Evolutionary conservation across 495 filamentous ascomycete species (phyloP).

Genomic region (Xylaria sp.): DNA sequence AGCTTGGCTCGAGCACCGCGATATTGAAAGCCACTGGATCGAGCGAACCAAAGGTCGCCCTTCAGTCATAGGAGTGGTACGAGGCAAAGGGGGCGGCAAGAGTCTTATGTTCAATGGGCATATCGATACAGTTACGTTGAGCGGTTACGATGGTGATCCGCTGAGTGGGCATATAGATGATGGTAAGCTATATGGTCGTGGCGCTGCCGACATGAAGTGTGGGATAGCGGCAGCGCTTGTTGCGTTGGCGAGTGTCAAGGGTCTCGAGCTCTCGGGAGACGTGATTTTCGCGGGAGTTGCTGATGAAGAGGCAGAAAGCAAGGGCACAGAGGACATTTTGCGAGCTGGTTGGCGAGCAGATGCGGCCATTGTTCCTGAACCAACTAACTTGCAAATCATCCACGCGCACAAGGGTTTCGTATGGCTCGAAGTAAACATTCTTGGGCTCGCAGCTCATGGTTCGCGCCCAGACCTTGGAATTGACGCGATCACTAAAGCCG

Average conservation of each 20-base stretch:
- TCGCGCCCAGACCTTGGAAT: slow-evolving; percentile 48
- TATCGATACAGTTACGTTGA: slow-evolving; percentile 55
- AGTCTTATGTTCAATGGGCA: slow-evolving; percentile 60
- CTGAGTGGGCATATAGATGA: slow-evolving; percentile 49
- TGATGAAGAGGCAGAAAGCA: slow-evolving; percentile 56
- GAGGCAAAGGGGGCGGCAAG: slow-evolving; percentile 51
- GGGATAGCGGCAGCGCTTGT: slow-evolving; percentile 53
- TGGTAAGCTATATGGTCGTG: slow-evolving; percentile 52
- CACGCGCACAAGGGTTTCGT: slow-evolving; percentile 58
- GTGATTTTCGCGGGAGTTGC: slow-evolving; percentile 57
- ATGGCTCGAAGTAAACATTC: slow-evolving; percentile 54
- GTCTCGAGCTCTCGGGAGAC: slow-evolving; percentile 45
- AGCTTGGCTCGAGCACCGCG: slow-evolving; percentile 55
- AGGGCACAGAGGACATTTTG: slow-evolving; percentile 53
- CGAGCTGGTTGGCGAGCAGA: slow-evolving; percentile 58
- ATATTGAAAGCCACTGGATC: slow-evolving; percentile 53
- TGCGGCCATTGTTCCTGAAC: slow-evolving; percentile 52
- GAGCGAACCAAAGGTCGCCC: slow-evolving; percentile 51
- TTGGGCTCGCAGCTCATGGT: slow-evolving; percentile 56
- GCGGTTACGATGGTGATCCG: slow-evolving; percentile 52
- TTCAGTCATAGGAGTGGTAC: slow-evolving; percentile 54
- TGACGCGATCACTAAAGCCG: slow-evolving; percentile 54
- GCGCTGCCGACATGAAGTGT: slow-evolving; percentile 56
- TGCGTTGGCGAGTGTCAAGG: slow-evolving; percentile 43
- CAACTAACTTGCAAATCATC: slow-evolving; percentile 45